Base-by-base conservation (phyloP, 371 early-diverging fungal genomes). In the Mortierella sp. region DNA sequence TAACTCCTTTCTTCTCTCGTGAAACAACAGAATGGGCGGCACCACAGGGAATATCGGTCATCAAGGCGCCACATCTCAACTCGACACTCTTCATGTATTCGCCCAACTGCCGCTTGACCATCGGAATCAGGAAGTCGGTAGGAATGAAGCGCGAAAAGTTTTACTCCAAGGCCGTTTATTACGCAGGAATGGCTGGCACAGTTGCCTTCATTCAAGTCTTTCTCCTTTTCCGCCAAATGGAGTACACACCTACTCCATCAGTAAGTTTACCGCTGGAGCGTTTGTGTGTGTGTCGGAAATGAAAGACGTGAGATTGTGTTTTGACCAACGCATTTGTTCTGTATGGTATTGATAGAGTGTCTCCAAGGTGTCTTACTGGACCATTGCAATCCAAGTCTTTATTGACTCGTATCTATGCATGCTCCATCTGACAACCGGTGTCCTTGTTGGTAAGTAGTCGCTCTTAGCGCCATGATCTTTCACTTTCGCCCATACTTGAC, bases 311-410 rank as follows among this genome's bases (percentile, higher is more conserved):
- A n/a, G n/a, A n/a, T n/a, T n/a, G 8, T 24, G 24, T 43, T 82
- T 28, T 21, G 37, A 51, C 31, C 31, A 34, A 59, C 26, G 44
- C 48, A 10, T 31, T 67, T 72, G 71, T 21, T 78, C 88, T 82
- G 26, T 19, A 14, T 51, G 8, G 8, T 13, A 10, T 9, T 19
- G n/a, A 26, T 76, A 85, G 85, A 92, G 93, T 74, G 91, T 94
- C 24, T 90, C 95, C 24, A 95, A 95, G 82, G 92, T 95, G n/a
- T 95, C 96, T 4, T 91, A 93, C 76, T 92, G 92, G 89, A 92
- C 93, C 1, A 92, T 95, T 74, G 91, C 93, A 34, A 90, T 95
- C 86, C 93, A 94, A 79, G 91, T 92, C 16, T 88, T 93, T 31
- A 90, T 94, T 80, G 96, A 95, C 80, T 93, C 93, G 5, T 94